These are phyloP conservation scores for Lactifluus rugatus DNA, from an alignment of 768 basidiomycete genomes.

Conservation along the genomic window DNA sequence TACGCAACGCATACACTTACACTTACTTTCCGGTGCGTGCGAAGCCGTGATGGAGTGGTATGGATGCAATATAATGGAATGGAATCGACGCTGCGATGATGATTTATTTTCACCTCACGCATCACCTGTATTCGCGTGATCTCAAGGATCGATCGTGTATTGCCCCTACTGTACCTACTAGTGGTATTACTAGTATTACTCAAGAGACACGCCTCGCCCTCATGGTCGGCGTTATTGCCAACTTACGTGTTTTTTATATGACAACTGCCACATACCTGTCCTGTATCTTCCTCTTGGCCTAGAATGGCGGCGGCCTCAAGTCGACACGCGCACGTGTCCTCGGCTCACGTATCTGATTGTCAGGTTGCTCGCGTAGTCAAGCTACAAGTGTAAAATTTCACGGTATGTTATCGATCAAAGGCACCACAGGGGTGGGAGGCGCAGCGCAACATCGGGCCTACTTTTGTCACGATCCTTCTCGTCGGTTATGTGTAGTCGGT, in stretches of 20 bases:
- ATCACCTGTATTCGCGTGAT: neutral
- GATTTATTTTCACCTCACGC: neutral
- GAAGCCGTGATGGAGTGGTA: constrained; percentile 6
- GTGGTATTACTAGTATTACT: neutral
- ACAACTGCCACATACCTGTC: neutral
- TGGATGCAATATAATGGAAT: neutral
- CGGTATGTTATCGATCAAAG: neutral
- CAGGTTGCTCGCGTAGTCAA: neutral
- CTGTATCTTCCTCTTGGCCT: neutral
- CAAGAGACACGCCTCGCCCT: constrained; percentile 10
- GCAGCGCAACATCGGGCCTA: neutral
- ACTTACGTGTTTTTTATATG: constrained; percentile 2
- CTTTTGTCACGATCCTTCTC: neutral
- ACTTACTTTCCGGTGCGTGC: neutral
- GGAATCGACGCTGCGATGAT: constrained; percentile 1
- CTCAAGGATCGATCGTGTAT: neutral
- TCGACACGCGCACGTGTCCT: neutral
- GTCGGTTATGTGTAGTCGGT: neutral
- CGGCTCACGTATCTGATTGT: neutral
- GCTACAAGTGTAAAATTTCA: neutral
- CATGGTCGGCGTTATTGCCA: constrained; percentile 2
- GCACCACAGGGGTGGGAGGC: neutral
- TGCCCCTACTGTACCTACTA: neutral
- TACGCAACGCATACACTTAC: neutral
- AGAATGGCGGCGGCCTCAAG: neutral